These are phyloP conservation scores for Quercus mongolica DNA, from an alignment of 306 rosid genomes.

Conservation along the genomic window DNA sequence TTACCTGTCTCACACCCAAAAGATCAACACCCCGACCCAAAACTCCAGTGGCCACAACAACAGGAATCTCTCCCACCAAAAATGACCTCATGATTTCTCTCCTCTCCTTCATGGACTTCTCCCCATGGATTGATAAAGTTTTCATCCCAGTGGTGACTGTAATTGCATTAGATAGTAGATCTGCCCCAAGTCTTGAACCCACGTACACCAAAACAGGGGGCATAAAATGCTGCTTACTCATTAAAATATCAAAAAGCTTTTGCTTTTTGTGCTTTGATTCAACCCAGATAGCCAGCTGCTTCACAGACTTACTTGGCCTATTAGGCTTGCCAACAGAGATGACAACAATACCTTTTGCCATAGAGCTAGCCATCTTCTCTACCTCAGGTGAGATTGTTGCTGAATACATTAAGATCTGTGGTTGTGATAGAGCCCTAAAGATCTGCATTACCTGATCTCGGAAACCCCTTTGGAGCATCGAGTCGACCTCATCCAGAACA, in stretches of 20 bases:
- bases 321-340: slow-evolving; percentile 67
- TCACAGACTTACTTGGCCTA: slow-evolving; percentile 70
- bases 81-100: slow-evolving; percentile 70
- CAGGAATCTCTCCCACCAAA: slow-evolving; percentile 67
- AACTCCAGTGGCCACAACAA: slow-evolving; percentile 83
- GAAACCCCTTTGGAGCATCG: slow-evolving; percentile 77
- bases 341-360: slow-evolving; percentile 45
- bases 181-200: slow-evolving; percentile 75
- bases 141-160: slow-evolving; percentile 58
- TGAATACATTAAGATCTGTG: slow-evolving; percentile 78
- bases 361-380: slow-evolving; percentile 58
- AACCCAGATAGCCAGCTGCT: slow-evolving; percentile 79
- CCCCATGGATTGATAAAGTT: slow-evolving; percentile 77
- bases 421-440: slow-evolving; percentile 62
- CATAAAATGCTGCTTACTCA: slow-evolving; percentile 68
- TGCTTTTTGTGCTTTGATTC: slow-evolving; percentile 79
- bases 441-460: slow-evolving; percentile 80
- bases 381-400: slow-evolving; percentile 71
- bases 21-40: slow-evolving; percentile 86
- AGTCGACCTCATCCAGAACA: slow-evolving; percentile 86
- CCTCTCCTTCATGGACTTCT: slow-evolving; percentile 80
- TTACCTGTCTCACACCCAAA: slow-evolving; percentile 67
- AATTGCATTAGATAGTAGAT: slow-evolving; percentile 76
- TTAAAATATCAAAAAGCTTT: slow-evolving; percentile 72
- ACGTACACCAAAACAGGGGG: slow-evolving; percentile 75